A percentile compares a stretch with the other conserved stretches of the same genome.
phyloP scores from a whole-genome alignment of 2,329 filamentous ascomycete genomes.

The Sodiomyces alkalinus region DNA sequence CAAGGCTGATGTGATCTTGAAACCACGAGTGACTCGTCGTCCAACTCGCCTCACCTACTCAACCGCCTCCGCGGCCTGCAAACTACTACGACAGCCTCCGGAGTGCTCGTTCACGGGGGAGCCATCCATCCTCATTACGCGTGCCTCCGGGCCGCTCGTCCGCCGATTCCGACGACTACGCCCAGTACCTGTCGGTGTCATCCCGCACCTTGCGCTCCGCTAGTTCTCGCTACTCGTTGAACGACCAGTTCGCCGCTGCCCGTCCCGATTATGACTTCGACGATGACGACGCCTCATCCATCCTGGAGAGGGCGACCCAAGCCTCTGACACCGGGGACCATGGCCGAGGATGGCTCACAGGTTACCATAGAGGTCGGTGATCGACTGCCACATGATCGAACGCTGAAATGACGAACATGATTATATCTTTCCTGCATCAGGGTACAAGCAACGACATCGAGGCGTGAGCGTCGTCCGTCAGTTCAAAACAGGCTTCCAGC shows the following conservation, averaged over 20 bases:
- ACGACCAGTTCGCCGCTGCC: conserved; percentile 31
- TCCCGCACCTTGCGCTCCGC: conserved; percentile 16
- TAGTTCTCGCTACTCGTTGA: conserved; percentile 29
- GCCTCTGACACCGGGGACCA: conserved; percentile 11
- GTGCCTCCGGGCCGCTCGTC: conserved; percentile 12
- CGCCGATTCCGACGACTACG: conserved; percentile 7
- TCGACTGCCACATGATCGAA: too few relatives aligned
- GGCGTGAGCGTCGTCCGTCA: too few relatives aligned
- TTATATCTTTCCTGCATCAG: too few relatives aligned
- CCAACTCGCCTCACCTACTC: too few relatives aligned
- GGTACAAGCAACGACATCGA: too few relatives aligned
- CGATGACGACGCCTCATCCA: conserved; percentile 26
- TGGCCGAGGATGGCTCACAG: conserved; percentile 7
- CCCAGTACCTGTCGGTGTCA: conserved; percentile 3
- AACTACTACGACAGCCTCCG: conserved; percentile 3
- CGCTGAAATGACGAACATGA: too few relatives aligned
- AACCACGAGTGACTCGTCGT: too few relatives aligned
- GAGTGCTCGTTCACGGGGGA: conserved; percentile 1
- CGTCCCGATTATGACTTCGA: conserved; percentile 29
- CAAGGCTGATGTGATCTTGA: too few relatives aligned
- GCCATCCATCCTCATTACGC: conserved; percentile 1
- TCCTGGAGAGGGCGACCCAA: conserved; percentile 19
- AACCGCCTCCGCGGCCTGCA: too few relatives aligned
- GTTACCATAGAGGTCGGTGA: too few relatives aligned
- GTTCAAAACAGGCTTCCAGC: conserved; percentile 37